A percentile compares a stretch with the other conserved stretches of the same genome.
phyloP scores from a whole-genome alignment of 371 early-diverging fungal species.

The Circinella minor region DNA sequence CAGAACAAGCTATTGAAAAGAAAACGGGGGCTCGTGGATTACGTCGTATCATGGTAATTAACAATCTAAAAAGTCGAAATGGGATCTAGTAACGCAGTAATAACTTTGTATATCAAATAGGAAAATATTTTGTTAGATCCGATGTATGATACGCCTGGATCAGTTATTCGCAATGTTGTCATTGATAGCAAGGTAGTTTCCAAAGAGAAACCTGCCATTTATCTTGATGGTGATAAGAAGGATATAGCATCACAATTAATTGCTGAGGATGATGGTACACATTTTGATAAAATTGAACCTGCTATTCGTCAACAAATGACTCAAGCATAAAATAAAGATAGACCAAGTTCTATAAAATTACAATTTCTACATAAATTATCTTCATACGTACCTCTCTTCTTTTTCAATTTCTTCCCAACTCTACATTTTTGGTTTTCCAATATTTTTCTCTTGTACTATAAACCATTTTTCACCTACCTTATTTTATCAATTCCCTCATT shows the following conservation, averaged over 20 bases:
- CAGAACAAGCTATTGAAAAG: constrained; percentile 77
- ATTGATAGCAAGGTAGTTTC: constrained; percentile 69
- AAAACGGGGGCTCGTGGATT: constrained; percentile 92
- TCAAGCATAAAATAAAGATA: constrained; percentile 18
- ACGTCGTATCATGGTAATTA: constrained; percentile 77
- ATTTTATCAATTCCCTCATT: no score
- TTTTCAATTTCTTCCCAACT: no score
- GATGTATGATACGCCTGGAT: constrained; percentile 83
- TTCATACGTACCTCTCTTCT: no score
- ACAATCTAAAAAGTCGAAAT: no score
- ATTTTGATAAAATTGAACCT: neutral
- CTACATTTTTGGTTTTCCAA: no score
- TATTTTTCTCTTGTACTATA: no score
- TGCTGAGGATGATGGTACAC: constrained; percentile 36
- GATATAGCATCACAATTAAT: constrained; percentile 32
- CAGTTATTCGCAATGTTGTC: constrained; percentile 72
- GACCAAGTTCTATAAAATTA: neutral
- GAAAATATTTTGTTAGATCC: constrained; percentile 78
- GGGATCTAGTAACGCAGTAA: neutral
- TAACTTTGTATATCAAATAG: constrained; percentile 23
- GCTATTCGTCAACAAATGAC: constrained; percentile 27
- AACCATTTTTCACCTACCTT: no score
- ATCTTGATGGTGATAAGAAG: constrained; percentile 65
- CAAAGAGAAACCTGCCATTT: constrained; percentile 64
- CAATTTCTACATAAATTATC: no score